These are phyloP conservation scores for Dichotomopilus funicola DNA, from an alignment of 2,329 filamentous ascomycete genomes.

Conservation along the genomic window DNA sequence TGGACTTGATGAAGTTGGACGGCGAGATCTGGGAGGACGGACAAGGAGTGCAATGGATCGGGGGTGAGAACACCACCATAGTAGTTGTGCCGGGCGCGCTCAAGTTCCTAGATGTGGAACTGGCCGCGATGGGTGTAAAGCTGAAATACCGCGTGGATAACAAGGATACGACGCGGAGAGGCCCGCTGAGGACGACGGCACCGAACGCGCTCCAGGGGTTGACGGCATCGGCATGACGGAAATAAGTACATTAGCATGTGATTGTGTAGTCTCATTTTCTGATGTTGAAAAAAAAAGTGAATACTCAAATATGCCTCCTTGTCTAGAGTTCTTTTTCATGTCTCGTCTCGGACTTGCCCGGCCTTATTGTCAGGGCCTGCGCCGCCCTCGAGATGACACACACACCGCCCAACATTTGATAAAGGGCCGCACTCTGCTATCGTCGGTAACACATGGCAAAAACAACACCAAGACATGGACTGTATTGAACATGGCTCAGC, in stretches of 20 bases:
- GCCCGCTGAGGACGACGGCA: conserved; percentile 32
- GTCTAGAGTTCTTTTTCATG: background rate
- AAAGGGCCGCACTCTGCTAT: background rate
- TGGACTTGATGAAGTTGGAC: conserved; percentile 49
- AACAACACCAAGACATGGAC: conserved; percentile 1
- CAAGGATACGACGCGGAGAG: conserved; percentile 59
- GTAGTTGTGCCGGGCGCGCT: conserved; percentile 90
- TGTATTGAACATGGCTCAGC: background rate
- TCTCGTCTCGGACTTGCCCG: background rate
- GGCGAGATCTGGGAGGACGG: conserved; percentile 91
- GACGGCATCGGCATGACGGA: conserved; percentile 11
- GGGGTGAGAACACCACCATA: conserved; percentile 83
- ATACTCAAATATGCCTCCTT: background rate
- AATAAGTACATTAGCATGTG: background rate
- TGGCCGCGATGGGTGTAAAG: conserved; percentile 93
- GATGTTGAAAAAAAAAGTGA: background rate
- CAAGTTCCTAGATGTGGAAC: conserved; percentile 88
- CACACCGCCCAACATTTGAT: too few relatives aligned
- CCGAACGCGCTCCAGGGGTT: conserved; percentile 14
- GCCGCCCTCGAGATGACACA: background rate
- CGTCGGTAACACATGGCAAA: conserved; percentile 3
- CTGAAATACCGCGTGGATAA: conserved; percentile 68
- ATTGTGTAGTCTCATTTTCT: background rate
- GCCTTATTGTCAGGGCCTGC: background rate
- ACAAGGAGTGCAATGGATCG: conserved; percentile 73